Evolutionary conservation across 352 stramenopile species (phyloP), one percentile per base, ranked within the genome.

Genomic region (Phytophthora capsici): DNA sequence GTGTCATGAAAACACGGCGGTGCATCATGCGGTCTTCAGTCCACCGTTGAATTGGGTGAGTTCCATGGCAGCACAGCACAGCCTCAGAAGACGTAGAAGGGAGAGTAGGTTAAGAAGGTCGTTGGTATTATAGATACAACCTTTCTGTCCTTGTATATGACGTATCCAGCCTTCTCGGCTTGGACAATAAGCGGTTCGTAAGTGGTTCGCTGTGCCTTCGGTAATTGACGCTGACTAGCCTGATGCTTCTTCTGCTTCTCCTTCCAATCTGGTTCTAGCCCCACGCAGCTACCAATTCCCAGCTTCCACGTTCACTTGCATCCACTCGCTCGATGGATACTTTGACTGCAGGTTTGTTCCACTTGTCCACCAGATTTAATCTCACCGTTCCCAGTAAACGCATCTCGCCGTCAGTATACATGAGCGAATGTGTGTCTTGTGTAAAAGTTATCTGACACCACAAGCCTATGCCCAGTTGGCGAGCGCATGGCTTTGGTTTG

Each of bases 91-190:
- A 57, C 26, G 41, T 43, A 1, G 20, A 44, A 4, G 49, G 25
- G 20, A 66, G 22, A 7, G 34, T 25, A 1, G 19, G 22, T 10
- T 20, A 26, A n/a, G 59, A 61, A 6, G 46, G 40, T 53, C 60
- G 12, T 68, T 62, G 1, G 50, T 57, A 25, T 56, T 60, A 13
- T 60, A 51, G 1, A 62, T 38, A 3, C 53, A 6, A 70, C 62
- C n/a, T 66, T 62, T 22, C 41, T n/a, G 49, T 62, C 63, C 38
- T 62, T 71, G 49, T 46, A 65, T 9, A 66, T 19, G 30, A 69
- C 60, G 25, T 60, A 61, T 2, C 47, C 62, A 22, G 62, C 17
- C 9, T 20, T 3, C n/a, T 58, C 37, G 3, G 28, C 47, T 30
- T 28, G 16, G 8, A 54, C 4, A 16, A 56, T 26, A 20, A 20